A percentile compares a stretch with the other conserved stretches of the same genome.
Evolutionary conservation across 257 asterid genomes (phyloP).

Genomic region (Penstemon eatonii): DNA sequence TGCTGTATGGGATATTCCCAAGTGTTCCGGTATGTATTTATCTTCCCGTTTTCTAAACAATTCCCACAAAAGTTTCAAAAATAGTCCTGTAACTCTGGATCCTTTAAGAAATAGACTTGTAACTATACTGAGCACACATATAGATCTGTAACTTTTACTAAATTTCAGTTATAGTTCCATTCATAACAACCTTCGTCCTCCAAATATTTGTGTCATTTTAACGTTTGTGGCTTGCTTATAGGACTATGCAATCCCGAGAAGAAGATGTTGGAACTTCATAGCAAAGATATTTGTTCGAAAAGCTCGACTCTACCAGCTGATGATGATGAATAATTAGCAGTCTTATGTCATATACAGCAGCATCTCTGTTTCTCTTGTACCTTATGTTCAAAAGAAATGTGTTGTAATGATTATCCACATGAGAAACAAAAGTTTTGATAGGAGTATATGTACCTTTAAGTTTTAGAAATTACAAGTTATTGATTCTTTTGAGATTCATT

Average conservation of each 20-base stretch:
- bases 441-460: not conserved
- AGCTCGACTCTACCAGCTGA: conserved; percentile 72
- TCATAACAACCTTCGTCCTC: no score
- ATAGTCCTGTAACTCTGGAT: no score
- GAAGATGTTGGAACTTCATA: conserved; percentile 88
- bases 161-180: no score
- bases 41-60: no score
- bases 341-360: not conserved
- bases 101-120: no score
- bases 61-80: no score
- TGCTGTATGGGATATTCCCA: conserved; percentile 99
- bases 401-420: conserved; percentile 13
- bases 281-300: conserved; percentile 66
- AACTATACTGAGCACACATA: no score
- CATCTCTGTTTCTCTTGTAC: conserved; percentile 22
- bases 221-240: conserved; percentile 26
- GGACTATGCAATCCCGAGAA: conserved; percentile 95
- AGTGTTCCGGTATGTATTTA: conserved; percentile 74
- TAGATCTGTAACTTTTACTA: no score
- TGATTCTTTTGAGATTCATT: no score
- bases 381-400: conserved; percentile 25
- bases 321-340: conserved; percentile 46
- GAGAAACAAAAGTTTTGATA: conserved; percentile 18
- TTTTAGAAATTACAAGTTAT: no score
- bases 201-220: not conserved